Conservation (phyloP, 306 rosid genomes). For the Abrus precatorius region DNA sequence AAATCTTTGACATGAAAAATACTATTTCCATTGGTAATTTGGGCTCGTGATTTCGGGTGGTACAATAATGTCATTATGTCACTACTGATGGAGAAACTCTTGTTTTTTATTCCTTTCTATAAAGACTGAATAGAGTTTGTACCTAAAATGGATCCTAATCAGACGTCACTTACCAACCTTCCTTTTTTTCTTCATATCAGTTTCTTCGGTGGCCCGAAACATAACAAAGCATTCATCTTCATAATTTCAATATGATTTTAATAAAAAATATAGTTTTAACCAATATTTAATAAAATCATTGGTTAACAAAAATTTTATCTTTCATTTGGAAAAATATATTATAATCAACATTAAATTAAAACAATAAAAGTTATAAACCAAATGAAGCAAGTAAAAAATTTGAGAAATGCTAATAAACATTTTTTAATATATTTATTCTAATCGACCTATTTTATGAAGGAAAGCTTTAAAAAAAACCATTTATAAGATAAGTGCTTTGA, state of each 20-base stretch:
- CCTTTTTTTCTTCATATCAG: neutral
- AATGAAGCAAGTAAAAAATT: too few species aligned
- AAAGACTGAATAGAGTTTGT: neutral
- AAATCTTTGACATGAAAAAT: neutral
- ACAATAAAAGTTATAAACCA: neutral
- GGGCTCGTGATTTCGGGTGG: conserved; percentile 14
- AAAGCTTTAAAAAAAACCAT: too few species aligned
- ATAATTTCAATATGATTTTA: too few species aligned
- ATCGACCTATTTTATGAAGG: too few species aligned
- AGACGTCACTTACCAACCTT: conserved; percentile 49
- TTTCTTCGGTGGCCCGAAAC: neutral
- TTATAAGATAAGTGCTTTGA: too few species aligned
- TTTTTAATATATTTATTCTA: too few species aligned
- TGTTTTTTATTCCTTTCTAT: neutral
- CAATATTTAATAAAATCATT: too few species aligned
- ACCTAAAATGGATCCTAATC: conserved; percentile 44
- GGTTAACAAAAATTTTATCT: too few species aligned
- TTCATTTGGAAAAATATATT: too few species aligned
- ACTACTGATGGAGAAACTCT: neutral
- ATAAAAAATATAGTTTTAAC: too few species aligned
- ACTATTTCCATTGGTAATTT: conserved; percentile 18
- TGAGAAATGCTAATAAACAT: too few species aligned
- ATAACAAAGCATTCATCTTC: too few species aligned
- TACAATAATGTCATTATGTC: conserved; percentile 34
- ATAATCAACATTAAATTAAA: neutral